A percentile compares a stretch with the other conserved stretches of the same genome.
These are phyloP conservation scores for Calonectria pauciramosa DNA, from an alignment of 2,329 filamentous ascomycete species.

Conservation along the genomic window DNA sequence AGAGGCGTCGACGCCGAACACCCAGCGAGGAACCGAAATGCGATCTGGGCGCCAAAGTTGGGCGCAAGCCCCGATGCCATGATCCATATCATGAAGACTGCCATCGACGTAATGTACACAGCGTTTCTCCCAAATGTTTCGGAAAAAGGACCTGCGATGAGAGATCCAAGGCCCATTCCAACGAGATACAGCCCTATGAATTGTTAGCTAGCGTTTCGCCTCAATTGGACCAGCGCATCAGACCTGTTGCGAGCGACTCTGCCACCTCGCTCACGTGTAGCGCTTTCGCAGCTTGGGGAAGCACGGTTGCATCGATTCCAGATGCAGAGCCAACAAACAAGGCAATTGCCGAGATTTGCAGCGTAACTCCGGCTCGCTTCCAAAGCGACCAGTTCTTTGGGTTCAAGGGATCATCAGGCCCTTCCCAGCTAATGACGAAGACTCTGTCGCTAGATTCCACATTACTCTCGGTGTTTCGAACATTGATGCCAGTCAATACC, in stretches of 20 bases:
- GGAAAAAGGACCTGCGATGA: conserved; percentile 55
- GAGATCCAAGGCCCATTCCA: conserved; percentile 54
- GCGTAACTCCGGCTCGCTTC: conserved; percentile 53
- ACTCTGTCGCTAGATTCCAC: conserved; percentile 46
- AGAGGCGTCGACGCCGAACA: conserved; percentile 61
- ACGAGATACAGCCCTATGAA: conserved; percentile 47
- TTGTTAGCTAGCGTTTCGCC: not conserved
- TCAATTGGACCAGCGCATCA: conserved; percentile 4
- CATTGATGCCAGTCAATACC: conserved; percentile 48
- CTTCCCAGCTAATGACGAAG: conserved; percentile 50
- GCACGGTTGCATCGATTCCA: conserved; percentile 65
- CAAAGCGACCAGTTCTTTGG: conserved; percentile 60
- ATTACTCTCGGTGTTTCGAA: conserved; percentile 41
- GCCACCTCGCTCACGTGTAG: conserved; percentile 64
- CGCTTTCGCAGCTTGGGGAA: conserved; percentile 58
- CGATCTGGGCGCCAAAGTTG: conserved; percentile 57
- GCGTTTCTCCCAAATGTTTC: conserved; percentile 56
- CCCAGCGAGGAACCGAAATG: conserved; percentile 63
- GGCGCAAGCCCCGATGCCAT: conserved; percentile 59
- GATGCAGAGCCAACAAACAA: conserved; percentile 65
- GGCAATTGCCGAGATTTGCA: conserved; percentile 61
- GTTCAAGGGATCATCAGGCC: conserved; percentile 56
- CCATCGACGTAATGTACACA: conserved; percentile 56
- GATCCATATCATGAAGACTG: conserved; percentile 59
- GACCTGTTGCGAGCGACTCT: conserved; percentile 62